A percentile compares a stretch with the other conserved stretches of the same genome.
These are phyloP conservation scores for Phytophthora citricola DNA, from an alignment of 352 stramenopile genomes.

Conservation along the genomic window DNA sequence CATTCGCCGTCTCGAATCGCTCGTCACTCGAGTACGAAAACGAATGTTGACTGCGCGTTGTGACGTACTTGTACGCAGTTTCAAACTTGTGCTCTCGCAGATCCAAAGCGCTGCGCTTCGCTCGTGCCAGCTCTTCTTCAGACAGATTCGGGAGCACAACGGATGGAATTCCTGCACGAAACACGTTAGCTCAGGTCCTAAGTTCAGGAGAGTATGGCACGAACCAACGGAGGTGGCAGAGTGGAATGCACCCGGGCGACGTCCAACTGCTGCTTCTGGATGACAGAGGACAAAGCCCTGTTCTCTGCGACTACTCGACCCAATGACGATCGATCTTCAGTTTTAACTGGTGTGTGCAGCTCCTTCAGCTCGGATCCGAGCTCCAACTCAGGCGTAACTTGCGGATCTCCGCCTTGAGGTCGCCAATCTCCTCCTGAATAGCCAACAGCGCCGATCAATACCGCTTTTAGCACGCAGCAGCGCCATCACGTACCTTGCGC, in stretches of 20 bases:
- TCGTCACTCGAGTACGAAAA: constrained; percentile 14
- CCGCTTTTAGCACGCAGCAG: background rate
- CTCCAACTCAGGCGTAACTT: constrained; percentile 5
- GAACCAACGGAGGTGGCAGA: constrained; percentile 7
- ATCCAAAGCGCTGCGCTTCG: constrained; percentile 15
- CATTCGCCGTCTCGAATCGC: constrained; percentile 21
- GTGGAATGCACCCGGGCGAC: constrained; percentile 9
- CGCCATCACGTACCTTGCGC: constrained; percentile 1
- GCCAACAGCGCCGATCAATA: background rate
- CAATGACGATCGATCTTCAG: background rate
- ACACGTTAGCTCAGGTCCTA: background rate
- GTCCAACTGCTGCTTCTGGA: constrained; percentile 10
- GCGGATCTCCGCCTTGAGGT: constrained; percentile 8
- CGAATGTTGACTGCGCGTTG: background rate
- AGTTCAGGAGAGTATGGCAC: background rate
- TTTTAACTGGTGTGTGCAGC: background rate
- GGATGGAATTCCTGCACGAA: constrained; percentile 14
- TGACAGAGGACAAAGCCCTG: background rate
- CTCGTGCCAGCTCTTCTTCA: constrained; percentile 20
- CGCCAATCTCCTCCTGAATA: constrained; percentile 5
- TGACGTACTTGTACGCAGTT: constrained; percentile 30
- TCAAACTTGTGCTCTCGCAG: constrained; percentile 25
- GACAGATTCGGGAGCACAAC: constrained; percentile 13
- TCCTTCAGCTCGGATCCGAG: constrained; percentile 4
- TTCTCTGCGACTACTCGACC: constrained; percentile 3